Base-by-base conservation (phyloP, 1,284 basidiomycete genomes). In the Cryptococcus hybrid region DNA sequence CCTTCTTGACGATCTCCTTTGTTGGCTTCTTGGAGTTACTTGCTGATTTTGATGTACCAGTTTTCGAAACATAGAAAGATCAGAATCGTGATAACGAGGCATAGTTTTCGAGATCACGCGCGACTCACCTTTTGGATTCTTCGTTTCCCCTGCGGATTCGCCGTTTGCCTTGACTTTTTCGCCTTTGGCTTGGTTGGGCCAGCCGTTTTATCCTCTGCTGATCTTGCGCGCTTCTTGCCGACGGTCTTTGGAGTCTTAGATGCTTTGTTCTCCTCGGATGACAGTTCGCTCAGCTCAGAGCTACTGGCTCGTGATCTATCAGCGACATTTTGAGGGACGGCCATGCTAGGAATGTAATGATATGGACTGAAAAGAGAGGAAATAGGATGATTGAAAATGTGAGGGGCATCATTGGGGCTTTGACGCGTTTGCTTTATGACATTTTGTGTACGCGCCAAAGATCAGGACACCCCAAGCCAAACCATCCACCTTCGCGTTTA, bases 141-240 rank as follows among this genome's bases (percentile, higher is more conserved):
- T 24, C 43, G n/a, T 6, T 7, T 3, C 13, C 24, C 24, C 24
- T 24, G 12, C 7, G 24, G 43, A 44, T 7, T 7, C n/a, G 24
- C n/a, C 24, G 24, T 9, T 37, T 13, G 44, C 9, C 44, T 46
- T 47, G 13, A 24, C 13, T 43, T 40, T 36, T 52, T 44, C 15
- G 12, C 35, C 40, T 52, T 51, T n/a, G 52, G 7, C 52, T 47
- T 46, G 8, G 11, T 45, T 39, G 34, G 13, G 8, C 18, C 18
- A 18, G 18, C 18, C 18, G 44, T n/a, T 9, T 46, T 51, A 18
- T 18, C 34, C 5, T 24, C 49, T 38, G 52, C 13, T 47, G 43
- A 43, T 46, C 18, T 45, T 35, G 42, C 52, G 42, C 35, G 52
- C 44, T 40, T 45, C 52, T 54, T 47, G 34, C 35, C 35, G 35